phyloP scores from a whole-genome alignment of 257 asterid genomes.

The Nicotiana otophora region DNA sequence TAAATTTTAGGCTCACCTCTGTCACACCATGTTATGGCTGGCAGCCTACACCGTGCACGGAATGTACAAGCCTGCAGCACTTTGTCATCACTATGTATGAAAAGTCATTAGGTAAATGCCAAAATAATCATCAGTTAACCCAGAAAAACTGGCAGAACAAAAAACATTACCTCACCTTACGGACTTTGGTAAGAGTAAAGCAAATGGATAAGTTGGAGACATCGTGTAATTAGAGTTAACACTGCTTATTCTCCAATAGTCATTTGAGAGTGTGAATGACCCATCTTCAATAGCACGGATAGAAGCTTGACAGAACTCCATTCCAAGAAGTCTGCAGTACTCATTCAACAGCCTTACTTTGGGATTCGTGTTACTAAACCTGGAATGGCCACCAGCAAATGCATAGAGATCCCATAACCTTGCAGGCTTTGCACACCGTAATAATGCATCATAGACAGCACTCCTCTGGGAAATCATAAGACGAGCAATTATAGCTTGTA shows the following conservation, averaged over 20 bases:
- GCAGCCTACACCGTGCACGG: slow-evolving; percentile 90
- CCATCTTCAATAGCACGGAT: slow-evolving; percentile 61
- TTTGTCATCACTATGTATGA: slow-evolving; percentile 65
- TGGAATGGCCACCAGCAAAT: slow-evolving; percentile 60
- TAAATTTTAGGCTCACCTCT: slow-evolving; percentile 47
- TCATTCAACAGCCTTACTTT: slow-evolving; percentile 76
- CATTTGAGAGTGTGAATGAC: slow-evolving; percentile 66
- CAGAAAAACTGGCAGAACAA: slow-evolving; percentile 5
- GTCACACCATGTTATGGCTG: slow-evolving; percentile 91
- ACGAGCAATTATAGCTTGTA: background rate
- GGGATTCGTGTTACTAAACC: slow-evolving; percentile 51
- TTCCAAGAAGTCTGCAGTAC: slow-evolving; percentile 86
- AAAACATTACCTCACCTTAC: slow-evolving; percentile 46
- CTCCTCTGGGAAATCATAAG: slow-evolving; percentile 66
- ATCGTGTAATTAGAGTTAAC: slow-evolving; percentile 62
- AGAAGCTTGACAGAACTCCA: slow-evolving; percentile 52
- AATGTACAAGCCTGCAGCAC: slow-evolving; percentile 76
- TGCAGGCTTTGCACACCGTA: slow-evolving; percentile 67
- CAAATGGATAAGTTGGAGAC: slow-evolving; percentile 93
- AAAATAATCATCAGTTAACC: slow-evolving; percentile 17
- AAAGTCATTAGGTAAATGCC: slow-evolving; percentile 23
- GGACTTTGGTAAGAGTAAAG: slow-evolving; percentile 82
- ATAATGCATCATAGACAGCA: slow-evolving; percentile 70
- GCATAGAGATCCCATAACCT: slow-evolving; percentile 92
- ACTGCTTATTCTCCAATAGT: slow-evolving; percentile 86